Evolutionary conservation across 2,329 filamentous ascomycete species (phyloP).

Genomic region (Xylaria sp.): DNA sequence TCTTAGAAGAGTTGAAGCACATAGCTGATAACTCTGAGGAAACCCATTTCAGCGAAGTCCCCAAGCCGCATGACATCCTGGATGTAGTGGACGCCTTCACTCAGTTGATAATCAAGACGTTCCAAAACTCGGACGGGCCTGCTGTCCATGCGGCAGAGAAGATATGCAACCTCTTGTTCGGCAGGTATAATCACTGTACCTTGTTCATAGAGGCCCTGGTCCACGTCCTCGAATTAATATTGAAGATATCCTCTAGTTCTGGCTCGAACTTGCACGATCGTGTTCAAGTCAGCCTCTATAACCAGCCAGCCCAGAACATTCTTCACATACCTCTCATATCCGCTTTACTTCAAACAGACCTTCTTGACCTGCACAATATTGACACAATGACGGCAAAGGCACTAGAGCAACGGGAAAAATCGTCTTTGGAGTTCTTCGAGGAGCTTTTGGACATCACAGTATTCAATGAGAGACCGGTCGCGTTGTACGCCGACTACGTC

Average conservation of each 20-base stretch:
- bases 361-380: constrained; percentile 68
- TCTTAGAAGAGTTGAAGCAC: constrained; percentile 62
- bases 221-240: constrained; percentile 64
- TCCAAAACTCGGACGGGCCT: constrained; percentile 65
- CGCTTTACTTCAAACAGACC: constrained; percentile 63
- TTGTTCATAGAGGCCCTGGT: constrained; percentile 66
- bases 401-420: constrained; percentile 71
- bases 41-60: constrained; percentile 65
- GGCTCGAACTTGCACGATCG: constrained; percentile 59
- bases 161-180: constrained; percentile 63
- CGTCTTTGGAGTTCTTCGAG: constrained; percentile 79
- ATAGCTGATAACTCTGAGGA: constrained; percentile 59
- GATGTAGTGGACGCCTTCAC: constrained; percentile 67
- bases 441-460: constrained; percentile 79
- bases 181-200: constrained; percentile 56
- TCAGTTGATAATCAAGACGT: constrained; percentile 66
- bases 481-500: constrained; percentile 84
- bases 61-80: constrained; percentile 63
- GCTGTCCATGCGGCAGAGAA: constrained; percentile 64
- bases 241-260: constrained; percentile 57
- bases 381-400: constrained; percentile 76
- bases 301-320: constrained; percentile 61
- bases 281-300: constrained; percentile 61
- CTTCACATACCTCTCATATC: constrained; percentile 63
- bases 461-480: constrained; percentile 76